Evolutionary conservation across 257 asterid species (phyloP).

Genomic region (Solanum phureja): DNA sequence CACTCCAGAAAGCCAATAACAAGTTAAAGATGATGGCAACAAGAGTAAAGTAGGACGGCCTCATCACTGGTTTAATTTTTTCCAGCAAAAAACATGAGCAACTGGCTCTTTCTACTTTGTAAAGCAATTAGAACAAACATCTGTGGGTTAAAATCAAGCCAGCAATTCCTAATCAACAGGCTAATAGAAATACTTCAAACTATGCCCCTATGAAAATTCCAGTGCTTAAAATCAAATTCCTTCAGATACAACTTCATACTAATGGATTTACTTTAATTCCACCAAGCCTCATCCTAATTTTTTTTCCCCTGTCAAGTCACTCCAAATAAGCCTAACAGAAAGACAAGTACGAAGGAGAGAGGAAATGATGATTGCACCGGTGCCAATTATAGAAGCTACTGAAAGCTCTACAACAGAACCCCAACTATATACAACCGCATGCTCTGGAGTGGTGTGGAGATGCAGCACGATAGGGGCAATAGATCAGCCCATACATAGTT

Average conservation of each 20-base stretch:
- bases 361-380: neutral
- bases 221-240: neutral
- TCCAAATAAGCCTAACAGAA: neutral
- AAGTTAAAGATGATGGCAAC: neutral
- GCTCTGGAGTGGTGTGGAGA: neutral
- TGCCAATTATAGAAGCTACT: neutral
- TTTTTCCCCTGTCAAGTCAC: neutral
- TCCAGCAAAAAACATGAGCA: neutral
- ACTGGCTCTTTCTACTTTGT: neutral
- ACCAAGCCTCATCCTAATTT: neutral
- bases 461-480: neutral
- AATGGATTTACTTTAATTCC: neutral
- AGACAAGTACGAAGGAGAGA: neutral
- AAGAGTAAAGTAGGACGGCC: neutral
- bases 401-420: neutral
- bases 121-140: neutral
- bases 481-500: constrained; percentile 12
- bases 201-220: neutral
- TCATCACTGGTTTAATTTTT: neutral
- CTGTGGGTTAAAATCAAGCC: neutral
- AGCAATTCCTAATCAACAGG: neutral
- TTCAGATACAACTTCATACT: neutral
- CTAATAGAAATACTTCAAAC: neutral
- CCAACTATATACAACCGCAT: neutral
- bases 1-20: neutral